Evolutionary conservation across 495 filamentous ascomycete genomes (phyloP), one percentile per base, ranked within the genome.

Genomic region (Daldinia grandis): DNA sequence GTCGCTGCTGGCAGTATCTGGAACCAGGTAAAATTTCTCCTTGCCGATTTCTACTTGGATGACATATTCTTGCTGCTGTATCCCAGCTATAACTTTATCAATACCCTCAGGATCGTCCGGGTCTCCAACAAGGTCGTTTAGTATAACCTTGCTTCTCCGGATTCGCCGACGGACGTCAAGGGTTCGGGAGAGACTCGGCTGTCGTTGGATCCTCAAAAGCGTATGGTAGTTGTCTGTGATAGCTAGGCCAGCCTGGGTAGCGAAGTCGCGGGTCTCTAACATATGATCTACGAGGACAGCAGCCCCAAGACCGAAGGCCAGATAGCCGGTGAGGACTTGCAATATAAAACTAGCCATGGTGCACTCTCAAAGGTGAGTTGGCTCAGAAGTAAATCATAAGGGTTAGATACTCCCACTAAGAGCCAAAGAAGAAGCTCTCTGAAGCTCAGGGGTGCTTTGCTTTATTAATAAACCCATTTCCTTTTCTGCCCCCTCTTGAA

Each of bases 1-100:
- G 68, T 92, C 89, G 66, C 81, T 84, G 75, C 84, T 87, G 9
- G 87, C 87, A 12, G 87, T 90, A 73, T 90, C 89, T 58, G 90
- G 79, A 19, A 87, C 81, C 19, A 86, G 71, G 25, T 80, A 73
- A 70, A 86, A 87, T 9, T 74, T 78, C 50, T 81, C 61, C n/a
- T 51, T 68, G 3, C 80, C 84, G 17, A 86, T 73, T 10, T 72
- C 73, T 6, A 85, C 76, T 53, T 75, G 37, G 42, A 68, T 67
- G 49, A 78, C 65, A 53, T 78, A 78, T 54, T 78, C 74, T 37
- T 74, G 64, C 54, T 76, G 72, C 49, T 75, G 64, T 8, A 66
- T n/a, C 15, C 67, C 74, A 0, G 68, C 42, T 44, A 68, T 63
- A 12, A 70, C 66, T 5, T 56, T 72, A 15, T 68, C 76, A n/a